Percentiles rank a stretch among this genome's conserved stretches.
phyloP scores from a whole-genome alignment of 352 stramenopile genomes.

The Globisporangium megalacanthum region DNA sequence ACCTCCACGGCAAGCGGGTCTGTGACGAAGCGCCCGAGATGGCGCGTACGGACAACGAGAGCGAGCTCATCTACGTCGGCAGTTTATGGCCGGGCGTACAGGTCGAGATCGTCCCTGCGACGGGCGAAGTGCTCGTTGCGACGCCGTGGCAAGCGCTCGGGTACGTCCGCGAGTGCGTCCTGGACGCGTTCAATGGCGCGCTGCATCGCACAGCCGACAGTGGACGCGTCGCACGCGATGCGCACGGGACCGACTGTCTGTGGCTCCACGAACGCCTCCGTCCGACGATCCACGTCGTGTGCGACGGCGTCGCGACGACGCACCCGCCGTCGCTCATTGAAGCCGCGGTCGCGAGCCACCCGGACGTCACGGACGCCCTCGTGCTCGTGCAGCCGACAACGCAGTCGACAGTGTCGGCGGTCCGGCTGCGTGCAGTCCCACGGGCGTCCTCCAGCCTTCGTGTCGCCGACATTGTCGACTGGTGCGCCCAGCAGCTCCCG shows the following conservation, averaged over 20 bases:
- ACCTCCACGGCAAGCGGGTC: slow-evolving; percentile 39
- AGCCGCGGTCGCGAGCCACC: slow-evolving; percentile 25
- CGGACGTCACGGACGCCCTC: slow-evolving; percentile 45
- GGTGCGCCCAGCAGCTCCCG: slow-evolving; percentile 32
- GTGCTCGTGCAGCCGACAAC: slow-evolving; percentile 32
- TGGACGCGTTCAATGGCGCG: slow-evolving; percentile 36
- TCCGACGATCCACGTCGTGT: slow-evolving; percentile 26
- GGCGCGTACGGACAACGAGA: slow-evolving; percentile 11
- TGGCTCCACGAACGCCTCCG: slow-evolving; percentile 69
- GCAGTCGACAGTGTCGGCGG: background rate
- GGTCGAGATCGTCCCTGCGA: slow-evolving; percentile 26
- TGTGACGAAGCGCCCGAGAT: slow-evolving; percentile 35
- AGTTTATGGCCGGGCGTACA: slow-evolving; percentile 66
- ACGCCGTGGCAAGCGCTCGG: slow-evolving; percentile 79
- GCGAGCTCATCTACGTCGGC: slow-evolving; percentile 48
- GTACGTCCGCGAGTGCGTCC: slow-evolving; percentile 50
- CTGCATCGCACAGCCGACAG: slow-evolving; percentile 58
- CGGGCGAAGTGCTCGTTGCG: slow-evolving; percentile 62
- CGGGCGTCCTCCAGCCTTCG: slow-evolving; percentile 17
- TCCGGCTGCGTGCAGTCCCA: slow-evolving; percentile 32
- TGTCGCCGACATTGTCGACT: slow-evolving; percentile 29
- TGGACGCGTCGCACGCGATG: slow-evolving; percentile 19
- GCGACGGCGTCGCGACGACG: slow-evolving; percentile 18
- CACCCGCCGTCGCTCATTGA: slow-evolving; percentile 39
- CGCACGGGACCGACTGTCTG: slow-evolving; percentile 30